phyloP scores from a whole-genome alignment of 2,329 filamentous ascomycete genomes.

The Diaporthe aspalathi region DNA sequence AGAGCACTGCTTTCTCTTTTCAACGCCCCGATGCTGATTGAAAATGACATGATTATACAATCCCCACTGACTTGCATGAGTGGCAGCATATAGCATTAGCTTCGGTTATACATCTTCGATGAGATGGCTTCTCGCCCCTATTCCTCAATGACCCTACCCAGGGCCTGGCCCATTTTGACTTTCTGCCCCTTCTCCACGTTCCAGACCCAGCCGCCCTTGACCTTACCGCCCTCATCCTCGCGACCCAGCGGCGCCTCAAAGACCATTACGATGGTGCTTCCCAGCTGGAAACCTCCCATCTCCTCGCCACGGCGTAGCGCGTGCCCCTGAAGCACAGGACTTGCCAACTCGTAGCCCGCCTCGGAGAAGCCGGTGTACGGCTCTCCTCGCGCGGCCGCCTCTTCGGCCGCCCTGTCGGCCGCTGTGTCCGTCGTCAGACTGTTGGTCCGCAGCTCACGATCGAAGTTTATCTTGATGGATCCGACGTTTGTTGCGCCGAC shows the following conservation, averaged over 20 bases:
- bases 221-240: conserved; percentile 61
- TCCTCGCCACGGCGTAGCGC: conserved; percentile 89
- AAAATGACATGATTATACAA: neutral
- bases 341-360: conserved; percentile 86
- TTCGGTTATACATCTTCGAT: neutral
- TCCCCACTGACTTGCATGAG: neutral
- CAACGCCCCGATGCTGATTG: neutral
- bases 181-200: conserved; percentile 86
- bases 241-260: conserved; percentile 89
- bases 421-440: conserved; percentile 91
- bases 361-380: conserved; percentile 91
- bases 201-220: conserved; percentile 82
- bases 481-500: conserved; percentile 98
- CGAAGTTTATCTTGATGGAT: conserved; percentile 97
- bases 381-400: conserved; percentile 80
- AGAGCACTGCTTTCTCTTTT: neutral
- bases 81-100: neutral
- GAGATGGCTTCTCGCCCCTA: neutral
- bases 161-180: conserved; percentile 87
- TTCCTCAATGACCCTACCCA: conserved; percentile 75
- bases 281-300: conserved; percentile 97
- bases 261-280: conserved; percentile 93
- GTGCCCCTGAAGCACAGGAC: conserved; percentile 82
- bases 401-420: conserved; percentile 85
- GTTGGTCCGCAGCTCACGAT: conserved; percentile 92